Conservation (phyloP, 345 rosid genomes). For the Iberis pinnata region DNA sequence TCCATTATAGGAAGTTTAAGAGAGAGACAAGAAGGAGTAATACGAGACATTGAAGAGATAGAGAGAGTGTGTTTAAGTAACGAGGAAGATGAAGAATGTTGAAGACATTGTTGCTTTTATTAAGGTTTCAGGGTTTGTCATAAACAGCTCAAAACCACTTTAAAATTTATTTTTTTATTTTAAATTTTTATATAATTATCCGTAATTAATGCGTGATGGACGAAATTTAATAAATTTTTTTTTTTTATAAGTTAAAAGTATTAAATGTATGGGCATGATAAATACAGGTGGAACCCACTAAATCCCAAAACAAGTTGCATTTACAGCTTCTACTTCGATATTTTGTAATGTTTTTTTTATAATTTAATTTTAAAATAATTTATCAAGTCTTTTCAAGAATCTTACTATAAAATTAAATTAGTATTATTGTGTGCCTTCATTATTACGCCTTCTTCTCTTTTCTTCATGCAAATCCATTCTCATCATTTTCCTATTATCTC, state of each 20-base stretch:
- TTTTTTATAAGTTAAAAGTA: too few species aligned
- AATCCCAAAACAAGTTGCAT: slow-evolving; percentile 10
- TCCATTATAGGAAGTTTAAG: slow-evolving; percentile 8
- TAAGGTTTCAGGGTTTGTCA: slow-evolving; percentile 34
- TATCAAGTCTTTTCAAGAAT: too few species aligned
- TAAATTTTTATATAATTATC: slow-evolving; percentile 4
- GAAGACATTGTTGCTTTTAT: slow-evolving; percentile 34
- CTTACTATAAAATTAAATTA: too few species aligned
- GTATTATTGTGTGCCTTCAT: too few species aligned
- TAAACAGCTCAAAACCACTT: slow-evolving; percentile 37
- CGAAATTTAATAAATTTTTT: neutral
- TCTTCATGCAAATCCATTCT: too few species aligned
- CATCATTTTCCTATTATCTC: too few species aligned
- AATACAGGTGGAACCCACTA: slow-evolving; percentile 27
- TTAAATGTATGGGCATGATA: neutral
- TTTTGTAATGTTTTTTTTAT: too few species aligned
- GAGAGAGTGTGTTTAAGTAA: neutral
- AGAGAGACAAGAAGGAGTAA: neutral
- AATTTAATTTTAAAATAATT: too few species aligned
- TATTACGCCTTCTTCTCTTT: too few species aligned
- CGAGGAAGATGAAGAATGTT: slow-evolving; percentile 29
- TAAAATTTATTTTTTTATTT: slow-evolving; percentile 8
- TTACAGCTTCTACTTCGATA: neutral
- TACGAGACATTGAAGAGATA: slow-evolving; percentile 1
- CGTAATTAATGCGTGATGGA: slow-evolving; percentile 31